Evolutionary conservation across 176 grass and related monocot species (phyloP).

Genomic region (Miscanthus lutarioriparius): DNA sequence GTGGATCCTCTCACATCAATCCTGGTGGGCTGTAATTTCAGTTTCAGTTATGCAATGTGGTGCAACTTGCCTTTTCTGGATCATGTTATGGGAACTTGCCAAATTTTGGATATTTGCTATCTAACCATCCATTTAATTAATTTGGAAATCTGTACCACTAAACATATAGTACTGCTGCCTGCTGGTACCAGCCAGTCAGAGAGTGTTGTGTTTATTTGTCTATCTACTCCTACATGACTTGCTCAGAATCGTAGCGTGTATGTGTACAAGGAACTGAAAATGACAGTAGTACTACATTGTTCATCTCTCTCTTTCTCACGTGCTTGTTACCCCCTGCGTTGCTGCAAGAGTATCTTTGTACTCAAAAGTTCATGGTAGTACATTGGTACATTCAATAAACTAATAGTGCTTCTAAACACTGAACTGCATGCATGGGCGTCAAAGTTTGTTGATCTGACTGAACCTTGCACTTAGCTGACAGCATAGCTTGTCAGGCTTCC

Average conservation of each 20-base stretch:
- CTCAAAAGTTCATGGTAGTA: constrained; percentile 21
- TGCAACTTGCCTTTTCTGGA: neutral
- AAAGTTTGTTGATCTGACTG: constrained; percentile 25
- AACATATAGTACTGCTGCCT: neutral
- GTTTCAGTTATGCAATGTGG: constrained; percentile 11
- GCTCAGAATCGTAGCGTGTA: neutral
- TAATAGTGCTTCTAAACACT: neutral
- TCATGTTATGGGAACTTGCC: neutral
- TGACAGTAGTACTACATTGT: neutral
- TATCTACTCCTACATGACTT: neutral
- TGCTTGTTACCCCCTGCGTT: constrained; percentile 35
- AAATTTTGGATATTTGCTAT: constrained; percentile 16
- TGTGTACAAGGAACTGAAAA: constrained; percentile 17
- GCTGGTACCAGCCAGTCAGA: constrained; percentile 15
- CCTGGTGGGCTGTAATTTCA: constrained; percentile 9
- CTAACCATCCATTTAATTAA: neutral
- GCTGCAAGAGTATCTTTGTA: neutral
- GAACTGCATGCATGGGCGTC: neutral
- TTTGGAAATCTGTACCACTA: neutral
- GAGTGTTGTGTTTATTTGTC: constrained; percentile 21
- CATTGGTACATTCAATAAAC: constrained; percentile 15
- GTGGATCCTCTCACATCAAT: constrained; percentile 65
- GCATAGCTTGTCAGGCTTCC: neutral
- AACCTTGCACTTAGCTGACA: neutral
- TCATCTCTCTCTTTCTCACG: constrained; percentile 33